A percentile compares a stretch with the other conserved stretches of the same genome.
These are phyloP conservation scores for Apiotrichum laibachii DNA, from an alignment of 1,284 basidiomycete genomes.

Conservation along the genomic window DNA sequence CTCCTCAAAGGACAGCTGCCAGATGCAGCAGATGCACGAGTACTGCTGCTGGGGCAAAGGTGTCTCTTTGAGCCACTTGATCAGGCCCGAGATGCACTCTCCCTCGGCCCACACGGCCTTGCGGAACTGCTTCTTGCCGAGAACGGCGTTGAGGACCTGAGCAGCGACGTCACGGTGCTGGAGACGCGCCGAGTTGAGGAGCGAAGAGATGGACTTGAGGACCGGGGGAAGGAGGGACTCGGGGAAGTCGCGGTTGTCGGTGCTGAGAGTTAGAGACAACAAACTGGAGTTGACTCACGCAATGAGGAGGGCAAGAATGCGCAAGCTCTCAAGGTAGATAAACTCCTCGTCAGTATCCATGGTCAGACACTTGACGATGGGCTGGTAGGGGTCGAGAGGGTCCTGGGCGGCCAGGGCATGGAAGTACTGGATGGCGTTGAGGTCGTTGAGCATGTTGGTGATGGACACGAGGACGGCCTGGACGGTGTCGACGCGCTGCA, in stretches of 20 bases:
- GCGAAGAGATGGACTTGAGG: constrained; percentile 62
- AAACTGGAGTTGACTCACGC: constrained; percentile 54
- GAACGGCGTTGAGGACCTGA: constrained; percentile 81
- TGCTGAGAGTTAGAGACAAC: constrained; percentile 26
- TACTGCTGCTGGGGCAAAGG: constrained; percentile 85
- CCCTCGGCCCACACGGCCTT: constrained; percentile 54
- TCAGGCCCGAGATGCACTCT: constrained; percentile 56
- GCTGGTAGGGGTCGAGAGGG: constrained; percentile 77
- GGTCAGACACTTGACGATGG: constrained; percentile 79
- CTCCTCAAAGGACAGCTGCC: constrained; percentile 89
- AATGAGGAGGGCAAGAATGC: constrained; percentile 83
- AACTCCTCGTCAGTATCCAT: constrained; percentile 78
- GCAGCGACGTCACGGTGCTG: constrained; percentile 81
- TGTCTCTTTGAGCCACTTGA: constrained; percentile 72
- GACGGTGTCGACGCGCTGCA: constrained; percentile 88
- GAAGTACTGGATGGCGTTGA: constrained; percentile 62
- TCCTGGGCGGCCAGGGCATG: constrained; percentile 37
- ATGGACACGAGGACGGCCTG: constrained; percentile 89
- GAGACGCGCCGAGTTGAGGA: constrained; percentile 58
- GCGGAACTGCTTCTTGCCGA: constrained; percentile 75
- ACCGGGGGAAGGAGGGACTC: constrained; percentile 63
- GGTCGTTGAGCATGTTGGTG: constrained; percentile 71
- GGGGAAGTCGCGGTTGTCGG: constrained; percentile 54
- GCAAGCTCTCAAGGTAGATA: constrained; percentile 80
- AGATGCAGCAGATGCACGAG: constrained; percentile 86